Evolutionary conservation across 768 basidiomycete genomes (phyloP).

Genomic region (Boletus rufocinnamomeus): DNA sequence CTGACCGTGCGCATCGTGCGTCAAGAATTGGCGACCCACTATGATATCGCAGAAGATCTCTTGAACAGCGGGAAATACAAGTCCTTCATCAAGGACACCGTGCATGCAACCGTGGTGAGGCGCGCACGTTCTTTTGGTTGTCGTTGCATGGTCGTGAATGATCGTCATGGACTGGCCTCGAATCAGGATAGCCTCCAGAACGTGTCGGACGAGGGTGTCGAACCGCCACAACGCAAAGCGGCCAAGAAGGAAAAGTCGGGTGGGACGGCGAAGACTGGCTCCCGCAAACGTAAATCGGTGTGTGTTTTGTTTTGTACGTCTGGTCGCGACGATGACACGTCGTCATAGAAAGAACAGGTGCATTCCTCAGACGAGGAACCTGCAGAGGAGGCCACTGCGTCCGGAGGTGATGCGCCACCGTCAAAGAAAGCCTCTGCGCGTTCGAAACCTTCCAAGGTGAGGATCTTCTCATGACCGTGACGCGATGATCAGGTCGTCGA

Average conservation of each 20-base stretch:
- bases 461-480: background rate
- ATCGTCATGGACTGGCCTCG: background rate
- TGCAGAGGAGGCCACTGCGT: constrained; percentile 1
- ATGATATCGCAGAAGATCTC: constrained; percentile 45
- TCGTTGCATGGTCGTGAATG: background rate
- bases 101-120: constrained; percentile 20
- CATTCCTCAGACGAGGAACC: background rate
- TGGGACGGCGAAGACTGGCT: background rate
- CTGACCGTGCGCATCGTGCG: constrained; percentile 55
- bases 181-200: constrained; percentile 13
- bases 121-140: background rate
- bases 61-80: constrained; percentile 50
- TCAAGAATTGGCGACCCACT: constrained; percentile 46
- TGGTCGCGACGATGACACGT: background rate
- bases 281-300: constrained; percentile 19
- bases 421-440: constrained; percentile 16
- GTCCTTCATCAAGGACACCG: constrained; percentile 41
- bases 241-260: constrained; percentile 15
- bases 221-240: background rate
- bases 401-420: constrained; percentile 3
- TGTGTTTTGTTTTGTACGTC: background rate
- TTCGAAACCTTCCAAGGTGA: constrained; percentile 16
- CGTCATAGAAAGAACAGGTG: background rate
- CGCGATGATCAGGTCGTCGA: background rate
- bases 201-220: constrained; percentile 4